Evolutionary conservation across 2,329 filamentous ascomycete species (phyloP), one percentile per base, ranked within the genome.

Genomic region (Sporothrix dimorphospora): DNA sequence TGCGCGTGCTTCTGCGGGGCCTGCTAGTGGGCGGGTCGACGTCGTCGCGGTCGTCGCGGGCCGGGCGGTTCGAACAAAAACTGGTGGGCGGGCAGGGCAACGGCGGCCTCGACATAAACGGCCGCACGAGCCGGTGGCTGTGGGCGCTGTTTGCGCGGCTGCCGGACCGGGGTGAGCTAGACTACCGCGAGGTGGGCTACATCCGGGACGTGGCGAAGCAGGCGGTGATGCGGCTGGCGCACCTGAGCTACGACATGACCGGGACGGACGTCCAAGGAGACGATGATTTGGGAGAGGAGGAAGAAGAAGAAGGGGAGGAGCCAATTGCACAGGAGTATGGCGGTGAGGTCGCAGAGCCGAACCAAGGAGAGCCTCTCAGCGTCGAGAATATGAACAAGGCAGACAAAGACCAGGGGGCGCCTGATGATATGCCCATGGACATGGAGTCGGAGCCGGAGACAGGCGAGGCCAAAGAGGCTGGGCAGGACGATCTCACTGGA

Each of bases 111-210:
- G 85, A 86, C 40, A 83, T 94, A 40, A 84, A 88, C 34, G 86
- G 88, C 76, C 87, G 90, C 65, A 89, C 92, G 4, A 94, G 93
- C 73, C 86, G 89, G 19, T 98, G 95, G 95, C 84, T 93, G 4
- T 98, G 94, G 94, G 90, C 91, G 0, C 81, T 97, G 72, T 83
- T 98, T 59, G 93, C 92, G 2, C 87, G 90, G 72, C 85, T 95
- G 72, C 90, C 92, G 0, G 92, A 93, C 47, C 83, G 89, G 11
- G 94, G 94, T 1, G 90, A 92, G 79, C 83, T 98, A 79, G 88
- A 89, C 73, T 91, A 93, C 74, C 87, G 89, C 57, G 92, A 96
- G 77, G 88, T 97, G 42, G 91, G 90, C 5, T 89, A 90, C 77
- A 83, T 98, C 38, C 86, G 95, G 68, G 93, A 96, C 72, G 80